Conservation (phyloP, 495 filamentous ascomycete species). For the Penicillium longicatenatum region DNA sequence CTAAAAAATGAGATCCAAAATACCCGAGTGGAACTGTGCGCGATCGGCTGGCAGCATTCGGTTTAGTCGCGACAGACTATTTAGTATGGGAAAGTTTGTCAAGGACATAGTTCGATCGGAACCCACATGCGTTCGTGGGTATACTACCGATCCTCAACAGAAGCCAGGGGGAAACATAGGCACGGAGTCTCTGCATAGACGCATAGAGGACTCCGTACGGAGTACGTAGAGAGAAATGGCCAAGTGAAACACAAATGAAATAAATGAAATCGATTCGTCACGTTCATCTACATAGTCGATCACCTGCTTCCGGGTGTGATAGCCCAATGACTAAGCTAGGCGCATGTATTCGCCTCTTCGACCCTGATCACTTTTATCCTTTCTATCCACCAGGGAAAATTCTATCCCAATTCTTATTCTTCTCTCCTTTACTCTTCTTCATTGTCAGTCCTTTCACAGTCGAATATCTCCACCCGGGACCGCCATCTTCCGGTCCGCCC, state of each 20-base stretch:
- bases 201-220: neutral
- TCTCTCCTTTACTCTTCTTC: constrained; percentile 11
- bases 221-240: neutral
- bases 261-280: constrained; percentile 2
- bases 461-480: neutral
- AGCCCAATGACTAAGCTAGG: constrained; percentile 1
- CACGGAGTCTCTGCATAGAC: neutral
- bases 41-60: constrained; percentile 15
- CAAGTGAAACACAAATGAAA: neutral
- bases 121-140: constrained; percentile 5
- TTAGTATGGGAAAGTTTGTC: neutral
- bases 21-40: constrained; percentile 13
- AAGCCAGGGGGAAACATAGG: neutral
- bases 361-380: neutral
- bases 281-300: neutral
- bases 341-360: neutral
- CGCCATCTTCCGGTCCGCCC: neutral
- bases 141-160: neutral
- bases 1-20: constrained; percentile 8
- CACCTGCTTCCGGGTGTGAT: constrained; percentile 9
- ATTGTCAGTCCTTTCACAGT: constrained; percentile 17
- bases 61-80: constrained; percentile 14
- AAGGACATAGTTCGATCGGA: constrained; percentile 15
- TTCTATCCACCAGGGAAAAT: neutral
- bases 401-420: constrained; percentile 10